Conservation (phyloP, 805 yeast genomes). For the Candida germanica region DNA sequence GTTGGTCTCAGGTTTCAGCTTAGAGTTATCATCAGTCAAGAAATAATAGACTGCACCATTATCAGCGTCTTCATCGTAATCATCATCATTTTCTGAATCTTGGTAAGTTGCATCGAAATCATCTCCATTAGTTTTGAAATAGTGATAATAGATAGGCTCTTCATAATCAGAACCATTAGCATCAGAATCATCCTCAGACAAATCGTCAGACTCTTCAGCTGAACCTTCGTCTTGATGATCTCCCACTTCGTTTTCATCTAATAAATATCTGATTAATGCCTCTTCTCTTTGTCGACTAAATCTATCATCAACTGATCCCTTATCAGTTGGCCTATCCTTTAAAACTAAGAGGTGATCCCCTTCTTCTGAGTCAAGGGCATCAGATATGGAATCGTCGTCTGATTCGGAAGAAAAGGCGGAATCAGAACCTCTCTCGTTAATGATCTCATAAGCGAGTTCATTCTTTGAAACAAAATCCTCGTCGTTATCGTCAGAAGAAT, state of each 20-base stretch:
- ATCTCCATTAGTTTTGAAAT: constrained; percentile 3
- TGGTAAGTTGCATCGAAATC: background rate
- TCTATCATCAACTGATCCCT: too few species aligned
- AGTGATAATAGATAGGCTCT: background rate
- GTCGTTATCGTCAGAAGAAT: too few species aligned
- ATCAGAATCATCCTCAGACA: constrained; percentile 3
- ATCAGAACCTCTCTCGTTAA: too few species aligned
- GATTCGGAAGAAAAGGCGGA: too few species aligned
- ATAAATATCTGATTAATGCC: constrained; percentile 2
- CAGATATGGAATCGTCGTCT: too few species aligned
- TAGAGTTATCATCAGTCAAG: background rate
- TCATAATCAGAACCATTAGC: background rate
- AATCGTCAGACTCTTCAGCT: constrained; percentile 1
- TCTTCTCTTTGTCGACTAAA: constrained; percentile 5
- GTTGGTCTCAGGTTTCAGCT: background rate
- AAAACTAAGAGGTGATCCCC: too few species aligned
- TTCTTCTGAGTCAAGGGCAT: too few species aligned
- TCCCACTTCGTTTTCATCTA: constrained; percentile 1
- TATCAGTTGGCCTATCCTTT: too few species aligned
- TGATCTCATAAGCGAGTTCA: too few species aligned
- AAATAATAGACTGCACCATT: constrained; percentile 4
- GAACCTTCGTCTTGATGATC: background rate
- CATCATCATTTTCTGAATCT: too few species aligned
- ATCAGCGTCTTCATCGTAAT: constrained; percentile 3
- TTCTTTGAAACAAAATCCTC: too few species aligned